Evolutionary conservation across 75 land plant genomes (phyloP).

Genomic region (Pinus tabuliformis): DNA sequence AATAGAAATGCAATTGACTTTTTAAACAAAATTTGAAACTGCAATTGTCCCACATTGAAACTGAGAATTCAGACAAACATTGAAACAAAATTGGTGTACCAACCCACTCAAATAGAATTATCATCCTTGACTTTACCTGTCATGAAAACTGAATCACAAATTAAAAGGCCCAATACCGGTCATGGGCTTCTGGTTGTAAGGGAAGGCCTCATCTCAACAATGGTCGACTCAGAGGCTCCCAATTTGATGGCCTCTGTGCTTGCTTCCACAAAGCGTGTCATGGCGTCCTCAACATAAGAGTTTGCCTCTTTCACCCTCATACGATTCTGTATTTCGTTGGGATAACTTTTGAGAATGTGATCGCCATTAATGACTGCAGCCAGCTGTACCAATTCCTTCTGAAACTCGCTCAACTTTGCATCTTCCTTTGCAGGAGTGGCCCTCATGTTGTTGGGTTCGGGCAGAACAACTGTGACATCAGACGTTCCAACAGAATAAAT

Average conservation of each 20-base stretch:
- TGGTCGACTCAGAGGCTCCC: conserved; percentile 56
- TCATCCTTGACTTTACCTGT: too few relatives aligned
- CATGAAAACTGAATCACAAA: too few relatives aligned
- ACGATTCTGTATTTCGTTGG: conserved; percentile 27
- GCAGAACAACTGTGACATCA: conserved; percentile 49
- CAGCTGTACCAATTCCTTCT: conserved; percentile 75
- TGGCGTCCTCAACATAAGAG: conserved; percentile 55
- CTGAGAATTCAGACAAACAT: too few relatives aligned
- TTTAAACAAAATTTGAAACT: too few relatives aligned
- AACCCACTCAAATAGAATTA: too few relatives aligned
- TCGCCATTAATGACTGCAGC: conserved; percentile 78
- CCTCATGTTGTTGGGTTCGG: conserved; percentile 28
- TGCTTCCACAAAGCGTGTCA: conserved; percentile 57
- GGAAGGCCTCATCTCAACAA: conserved; percentile 59
- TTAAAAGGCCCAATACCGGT: too few relatives aligned
- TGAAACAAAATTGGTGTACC: too few relatives aligned
- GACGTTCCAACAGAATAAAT: too few relatives aligned
- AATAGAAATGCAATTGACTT: too few relatives aligned
- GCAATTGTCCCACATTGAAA: too few relatives aligned
- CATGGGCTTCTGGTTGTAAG: conserved; percentile 4
- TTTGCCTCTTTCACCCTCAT: conserved; percentile 74
- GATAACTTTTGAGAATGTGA: conserved; percentile 8
- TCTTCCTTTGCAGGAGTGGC: conserved; percentile 3
- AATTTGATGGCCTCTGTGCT: conserved; percentile 60
- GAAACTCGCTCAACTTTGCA: conserved; percentile 54